A percentile compares a stretch with the other conserved stretches of the same genome.
These are phyloP conservation scores for Penicillium italicum DNA, from an alignment of 2,329 filamentous ascomycete genomes.

Conservation along the genomic window DNA sequence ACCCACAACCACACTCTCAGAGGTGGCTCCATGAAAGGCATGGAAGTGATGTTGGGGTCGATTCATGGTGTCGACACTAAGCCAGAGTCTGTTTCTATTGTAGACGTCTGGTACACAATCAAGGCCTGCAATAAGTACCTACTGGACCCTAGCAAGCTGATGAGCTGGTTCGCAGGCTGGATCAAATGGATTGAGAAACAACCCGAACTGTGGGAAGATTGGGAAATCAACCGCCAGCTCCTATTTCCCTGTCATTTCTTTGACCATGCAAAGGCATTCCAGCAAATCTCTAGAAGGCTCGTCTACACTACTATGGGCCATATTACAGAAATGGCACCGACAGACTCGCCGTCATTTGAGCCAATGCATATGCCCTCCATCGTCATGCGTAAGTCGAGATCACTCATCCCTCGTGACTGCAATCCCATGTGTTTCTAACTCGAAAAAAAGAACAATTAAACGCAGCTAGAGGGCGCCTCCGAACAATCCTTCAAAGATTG, in stretches of 20 bases:
- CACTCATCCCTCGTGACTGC: neutral
- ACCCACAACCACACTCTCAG: neutral
- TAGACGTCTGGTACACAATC: neutral
- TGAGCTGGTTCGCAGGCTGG: neutral
- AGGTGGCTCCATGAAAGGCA: neutral
- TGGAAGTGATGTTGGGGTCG: neutral
- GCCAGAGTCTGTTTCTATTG: neutral
- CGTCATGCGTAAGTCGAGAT: neutral
- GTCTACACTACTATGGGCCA: neutral
- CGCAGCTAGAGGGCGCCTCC: neutral
- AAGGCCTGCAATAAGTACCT: neutral
- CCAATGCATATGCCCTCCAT: neutral
- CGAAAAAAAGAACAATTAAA: neutral
- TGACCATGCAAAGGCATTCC: neutral
- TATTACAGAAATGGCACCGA: neutral
- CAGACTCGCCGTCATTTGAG: neutral
- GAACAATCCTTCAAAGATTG: neutral
- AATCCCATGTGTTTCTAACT: neutral
- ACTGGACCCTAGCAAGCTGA: neutral
- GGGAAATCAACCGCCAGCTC: neutral
- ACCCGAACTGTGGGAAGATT: neutral
- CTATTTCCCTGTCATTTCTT: neutral
- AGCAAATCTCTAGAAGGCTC: neutral
- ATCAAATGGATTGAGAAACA: neutral
- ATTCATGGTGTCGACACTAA: neutral